A percentile compares a stretch with the other conserved stretches of the same genome.
Conservation (phyloP, 2,329 filamentous ascomycete genomes). For the Colletotrichum sp. region DNA sequence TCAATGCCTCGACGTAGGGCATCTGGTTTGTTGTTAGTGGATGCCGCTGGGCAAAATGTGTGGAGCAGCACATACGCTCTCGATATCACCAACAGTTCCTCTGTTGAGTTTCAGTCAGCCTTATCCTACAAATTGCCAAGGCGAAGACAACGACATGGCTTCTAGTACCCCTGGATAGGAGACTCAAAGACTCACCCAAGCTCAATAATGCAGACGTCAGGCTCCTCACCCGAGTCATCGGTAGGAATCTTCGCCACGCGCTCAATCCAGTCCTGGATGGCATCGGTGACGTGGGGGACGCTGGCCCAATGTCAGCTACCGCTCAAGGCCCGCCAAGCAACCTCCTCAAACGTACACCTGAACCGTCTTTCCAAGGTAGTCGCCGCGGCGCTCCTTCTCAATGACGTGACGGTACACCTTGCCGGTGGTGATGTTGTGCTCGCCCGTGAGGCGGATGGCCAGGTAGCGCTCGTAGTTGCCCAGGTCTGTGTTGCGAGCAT, state of each 20-base stretch:
- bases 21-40: conserved; percentile 38
- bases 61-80: conserved; percentile 51
- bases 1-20: conserved; percentile 87
- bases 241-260: conserved; percentile 85
- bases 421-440: conserved; percentile 97
- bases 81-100: conserved; percentile 71
- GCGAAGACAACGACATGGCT: not conserved
- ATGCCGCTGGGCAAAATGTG: not conserved
- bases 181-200: conserved; percentile 49
- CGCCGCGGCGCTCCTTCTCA: conserved; percentile 67
- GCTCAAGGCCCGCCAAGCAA: not conserved
- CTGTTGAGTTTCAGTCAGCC: conserved; percentile 4
- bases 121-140: not conserved
- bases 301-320: not conserved
- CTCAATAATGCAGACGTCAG: conserved; percentile 84
- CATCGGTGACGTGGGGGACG: conserved; percentile 90
- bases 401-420: conserved; percentile 95
- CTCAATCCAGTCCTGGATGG: conserved; percentile 92
- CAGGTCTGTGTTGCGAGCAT: conserved; percentile 42
- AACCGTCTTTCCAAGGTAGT: conserved; percentile 88
- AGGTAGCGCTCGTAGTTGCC: conserved; percentile 73
- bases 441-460: conserved; percentile 78
- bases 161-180: not conserved
- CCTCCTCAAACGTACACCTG: conserved; percentile 62
- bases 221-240: conserved; percentile 80